Evolutionary conservation across 257 asterid genomes (phyloP), one percentile per base, ranked within the genome.

Genomic region (Hygrophila difformis): DNA sequence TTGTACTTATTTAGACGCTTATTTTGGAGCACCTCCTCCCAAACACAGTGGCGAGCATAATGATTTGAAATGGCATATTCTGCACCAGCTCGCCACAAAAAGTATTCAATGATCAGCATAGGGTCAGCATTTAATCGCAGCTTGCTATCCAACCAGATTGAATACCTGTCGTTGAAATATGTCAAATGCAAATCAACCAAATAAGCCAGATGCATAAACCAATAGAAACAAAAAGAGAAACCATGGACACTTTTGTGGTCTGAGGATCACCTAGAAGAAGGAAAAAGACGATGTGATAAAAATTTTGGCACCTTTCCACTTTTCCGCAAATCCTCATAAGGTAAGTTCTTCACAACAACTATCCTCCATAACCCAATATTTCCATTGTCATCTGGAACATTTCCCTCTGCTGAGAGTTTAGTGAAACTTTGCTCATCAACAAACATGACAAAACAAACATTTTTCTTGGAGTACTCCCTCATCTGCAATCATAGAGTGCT

Each of bases 21-120:
- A 57, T 91, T 86, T 64, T 82, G 97, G 57, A 81, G 82, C 60
- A 91, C 99, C 69, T 91, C 97, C 61, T 86, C 95, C 99, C 97
- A 91, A 65, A 91, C 73, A 67, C 99, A 91, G 55, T 91, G 97
- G 46, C 99, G 93, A 51, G 78, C 95, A 60, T 86, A 91, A 74
- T 91, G 99, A 75, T 91, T 91, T 20, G 99, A 91, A 65, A 91
- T 91, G 38, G 96, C 99, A 58, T 86, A 91, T 59, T 91, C 99
- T 14, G 72, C 21, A 39, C 95, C 99, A 59, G 80, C 83, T 42
- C 99, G 71, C 99, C 99, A 91, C 17, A 91, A 65, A 64, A 91
- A 86, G 61, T 86, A 83, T 51, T 91, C 99, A 78, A 91, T 69
- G 61, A 91, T 80, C 40, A 81, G 76, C 49, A 76, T 21, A 1